Evolutionary conservation across 1,139 yeast species (phyloP).

Genomic region (Pneumocystis sp.): DNA sequence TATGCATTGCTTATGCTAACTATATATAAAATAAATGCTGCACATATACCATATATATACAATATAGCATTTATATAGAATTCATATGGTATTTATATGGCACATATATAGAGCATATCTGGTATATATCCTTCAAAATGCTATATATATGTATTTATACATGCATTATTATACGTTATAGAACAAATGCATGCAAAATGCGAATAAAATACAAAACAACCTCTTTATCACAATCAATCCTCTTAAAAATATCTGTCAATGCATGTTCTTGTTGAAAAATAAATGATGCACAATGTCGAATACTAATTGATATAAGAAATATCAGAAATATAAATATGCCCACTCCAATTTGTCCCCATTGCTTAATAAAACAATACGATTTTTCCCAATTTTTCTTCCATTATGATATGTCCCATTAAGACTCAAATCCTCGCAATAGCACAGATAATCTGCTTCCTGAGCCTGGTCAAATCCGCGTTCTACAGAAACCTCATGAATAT

Average conservation of each 20-base stretch:
- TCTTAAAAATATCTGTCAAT: not conserved
- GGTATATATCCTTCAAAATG: not conserved
- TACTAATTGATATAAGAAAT: not conserved
- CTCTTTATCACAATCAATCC: not conserved
- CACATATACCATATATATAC: not conserved
- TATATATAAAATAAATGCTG: not conserved
- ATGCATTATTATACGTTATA: not conserved
- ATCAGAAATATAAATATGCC: no score
- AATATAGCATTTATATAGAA: not conserved
- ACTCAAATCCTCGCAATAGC: slow-evolving; percentile 41
- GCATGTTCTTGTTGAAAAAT: slow-evolving; percentile 15
- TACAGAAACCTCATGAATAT: slow-evolving; percentile 1
- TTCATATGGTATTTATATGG: not conserved
- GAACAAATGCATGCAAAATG: not conserved
- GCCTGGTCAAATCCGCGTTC: not conserved
- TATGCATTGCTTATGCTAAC: slow-evolving; percentile 13
- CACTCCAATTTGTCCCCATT: slow-evolving; percentile 32
- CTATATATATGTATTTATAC: not conserved
- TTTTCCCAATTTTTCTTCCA: slow-evolving; percentile 24
- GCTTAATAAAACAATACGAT: slow-evolving; percentile 28
- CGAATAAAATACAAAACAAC: not conserved
- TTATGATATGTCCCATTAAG: slow-evolving; percentile 41
- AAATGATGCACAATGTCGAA: slow-evolving; percentile 24
- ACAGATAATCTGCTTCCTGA: not conserved
- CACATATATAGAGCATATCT: no score